A percentile compares a stretch with the other conserved stretches of the same genome.
Evolutionary conservation across 2,329 filamentous ascomycete genomes (phyloP).

Genomic region (Emmonsiellopsis sp.): DNA sequence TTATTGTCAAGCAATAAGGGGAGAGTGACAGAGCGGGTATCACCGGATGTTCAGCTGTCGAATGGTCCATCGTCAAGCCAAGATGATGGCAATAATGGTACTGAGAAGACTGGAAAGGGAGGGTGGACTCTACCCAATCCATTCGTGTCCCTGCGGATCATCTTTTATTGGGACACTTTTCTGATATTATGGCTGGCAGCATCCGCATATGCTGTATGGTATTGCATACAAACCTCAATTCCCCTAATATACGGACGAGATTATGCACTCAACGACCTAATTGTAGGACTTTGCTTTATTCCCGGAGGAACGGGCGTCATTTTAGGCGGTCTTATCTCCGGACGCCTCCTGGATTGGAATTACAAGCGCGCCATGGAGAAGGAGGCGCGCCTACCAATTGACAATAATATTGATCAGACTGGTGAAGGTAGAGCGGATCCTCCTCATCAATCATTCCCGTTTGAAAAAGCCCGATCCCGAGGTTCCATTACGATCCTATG

Average conservation of each 20-base stretch:
- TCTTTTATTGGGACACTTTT: background rate
- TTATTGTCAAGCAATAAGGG: background rate
- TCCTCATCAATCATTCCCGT: slow-evolving; percentile 15
- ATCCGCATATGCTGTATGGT: slow-evolving; percentile 1
- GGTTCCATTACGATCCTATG: slow-evolving; percentile 4
- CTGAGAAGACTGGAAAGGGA: background rate
- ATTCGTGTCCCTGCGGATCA: background rate
- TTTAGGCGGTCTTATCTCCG: slow-evolving; percentile 21
- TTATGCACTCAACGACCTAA: background rate
- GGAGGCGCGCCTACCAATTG: too few species aligned
- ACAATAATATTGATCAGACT: too few species aligned
- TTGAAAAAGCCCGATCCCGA: slow-evolving; percentile 18
- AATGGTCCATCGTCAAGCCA: background rate
- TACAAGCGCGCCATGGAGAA: slow-evolving; percentile 36
- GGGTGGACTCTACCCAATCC: background rate
- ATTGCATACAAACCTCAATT: background rate
- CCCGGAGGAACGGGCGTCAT: background rate
- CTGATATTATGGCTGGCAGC: background rate
- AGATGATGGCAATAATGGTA: background rate
- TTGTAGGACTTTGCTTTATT: background rate
- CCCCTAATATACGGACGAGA: background rate
- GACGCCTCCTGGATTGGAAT: slow-evolving; percentile 60
- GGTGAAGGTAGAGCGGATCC: too few species aligned
- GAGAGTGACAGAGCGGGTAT: background rate
- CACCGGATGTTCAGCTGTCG: background rate